A percentile compares a stretch with the other conserved stretches of the same genome.
phyloP scores from a whole-genome alignment of 495 filamentous ascomycete species.

The Hypoxylon lienhwacheense region DNA sequence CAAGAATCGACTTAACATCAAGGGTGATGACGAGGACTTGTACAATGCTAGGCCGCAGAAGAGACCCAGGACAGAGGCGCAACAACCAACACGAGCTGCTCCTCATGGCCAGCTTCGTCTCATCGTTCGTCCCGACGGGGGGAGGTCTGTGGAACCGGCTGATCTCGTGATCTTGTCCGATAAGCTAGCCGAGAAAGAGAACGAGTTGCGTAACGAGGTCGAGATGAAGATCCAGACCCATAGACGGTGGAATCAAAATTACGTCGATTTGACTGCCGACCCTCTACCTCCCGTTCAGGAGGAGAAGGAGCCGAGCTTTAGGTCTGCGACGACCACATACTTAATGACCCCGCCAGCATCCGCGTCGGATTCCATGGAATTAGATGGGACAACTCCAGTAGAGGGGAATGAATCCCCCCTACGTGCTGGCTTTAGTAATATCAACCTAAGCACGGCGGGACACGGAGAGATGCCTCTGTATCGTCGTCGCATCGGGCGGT shows the following conservation, averaged over 20 bases:
- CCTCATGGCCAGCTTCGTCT: constrained; percentile 61
- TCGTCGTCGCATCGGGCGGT: constrained; percentile 71
- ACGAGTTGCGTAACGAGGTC: constrained; percentile 73
- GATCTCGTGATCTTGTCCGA: constrained; percentile 79
- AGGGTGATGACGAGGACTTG: constrained; percentile 91
- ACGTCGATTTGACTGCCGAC: constrained; percentile 78
- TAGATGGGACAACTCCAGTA: constrained; percentile 35
- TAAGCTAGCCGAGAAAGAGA: constrained; percentile 78
- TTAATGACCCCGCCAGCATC: constrained; percentile 83
- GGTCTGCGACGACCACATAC: constrained; percentile 79
- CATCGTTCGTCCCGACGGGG: constrained; percentile 66
- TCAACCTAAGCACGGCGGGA: constrained; percentile 35
- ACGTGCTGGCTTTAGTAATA: constrained; percentile 38
- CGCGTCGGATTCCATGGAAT: constrained; percentile 62
- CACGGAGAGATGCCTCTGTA: constrained; percentile 56
- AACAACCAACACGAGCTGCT: constrained; percentile 41
- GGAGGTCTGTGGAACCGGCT: constrained; percentile 62
- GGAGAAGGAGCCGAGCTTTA: constrained; percentile 59
- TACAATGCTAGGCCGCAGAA: constrained; percentile 88
- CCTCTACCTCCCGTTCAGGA: constrained; percentile 75
- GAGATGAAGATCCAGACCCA: constrained; percentile 80
- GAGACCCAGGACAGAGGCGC: constrained; percentile 55
- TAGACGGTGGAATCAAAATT: constrained; percentile 81
- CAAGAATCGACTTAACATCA: constrained; percentile 86
- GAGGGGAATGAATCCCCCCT: constrained; percentile 15